phyloP scores from a whole-genome alignment of 371 early-diverging fungal genomes.

The Apophysomyces sp. region DNA sequence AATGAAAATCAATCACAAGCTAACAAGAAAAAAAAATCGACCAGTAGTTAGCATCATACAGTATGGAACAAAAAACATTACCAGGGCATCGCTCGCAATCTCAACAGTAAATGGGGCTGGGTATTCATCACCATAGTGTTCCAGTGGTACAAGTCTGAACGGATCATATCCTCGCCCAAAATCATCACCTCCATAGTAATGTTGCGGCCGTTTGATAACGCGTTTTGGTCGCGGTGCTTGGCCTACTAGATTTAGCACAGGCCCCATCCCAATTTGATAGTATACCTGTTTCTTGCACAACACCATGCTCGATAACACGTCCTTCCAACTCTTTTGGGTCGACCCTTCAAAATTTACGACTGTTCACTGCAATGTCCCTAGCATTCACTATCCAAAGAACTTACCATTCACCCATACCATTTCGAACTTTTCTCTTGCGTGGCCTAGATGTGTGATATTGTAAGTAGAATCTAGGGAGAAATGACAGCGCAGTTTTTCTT shows the following conservation, averaged over 20 bases:
- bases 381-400: no score
- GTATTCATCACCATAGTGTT: slow-evolving; percentile 46
- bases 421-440: slow-evolving; percentile 63
- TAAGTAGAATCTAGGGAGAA: neutral
- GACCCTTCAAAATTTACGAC: slow-evolving; percentile 44
- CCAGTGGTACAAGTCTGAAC: slow-evolving; percentile 64
- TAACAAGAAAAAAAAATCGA: no score
- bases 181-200: slow-evolving; percentile 41
- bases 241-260: slow-evolving; percentile 14
- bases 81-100: slow-evolving; percentile 62
- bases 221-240: slow-evolving; percentile 35
- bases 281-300: neutral
- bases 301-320: slow-evolving; percentile 60
- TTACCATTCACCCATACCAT: slow-evolving; percentile 68
- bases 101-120: slow-evolving; percentile 65
- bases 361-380: neutral
- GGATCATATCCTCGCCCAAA: slow-evolving; percentile 60
- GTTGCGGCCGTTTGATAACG: slow-evolving; percentile 23
- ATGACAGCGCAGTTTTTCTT: neutral
- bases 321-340: slow-evolving; percentile 66
- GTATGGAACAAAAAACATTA: slow-evolving; percentile 20
- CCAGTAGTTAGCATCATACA: no score
- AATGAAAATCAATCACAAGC: slow-evolving; percentile 87
- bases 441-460: slow-evolving; percentile 16
- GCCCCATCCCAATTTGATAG: neutral